Percentiles rank a stretch among this genome's conserved stretches.
These are phyloP conservation scores for Evernia prunastri DNA, from an alignment of 495 filamentous ascomycete genomes.

Conservation along the genomic window DNA sequence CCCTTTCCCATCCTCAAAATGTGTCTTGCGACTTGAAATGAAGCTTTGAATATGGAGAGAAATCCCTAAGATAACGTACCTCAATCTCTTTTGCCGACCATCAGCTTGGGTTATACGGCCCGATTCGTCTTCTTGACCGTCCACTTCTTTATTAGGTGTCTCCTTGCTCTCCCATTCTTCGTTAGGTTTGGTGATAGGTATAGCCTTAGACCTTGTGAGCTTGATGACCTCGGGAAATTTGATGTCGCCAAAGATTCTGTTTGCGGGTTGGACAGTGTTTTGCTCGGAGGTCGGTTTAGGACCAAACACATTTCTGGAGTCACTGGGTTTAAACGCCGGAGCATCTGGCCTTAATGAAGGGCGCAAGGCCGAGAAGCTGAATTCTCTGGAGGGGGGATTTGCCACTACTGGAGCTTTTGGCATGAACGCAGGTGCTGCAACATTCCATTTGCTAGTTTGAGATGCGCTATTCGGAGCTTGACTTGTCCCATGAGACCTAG, in stretches of 20 bases:
- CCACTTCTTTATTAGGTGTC: conserved; percentile 40
- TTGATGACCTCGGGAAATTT: conserved; percentile 57
- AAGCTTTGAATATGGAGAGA: not conserved
- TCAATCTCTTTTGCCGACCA: conserved; percentile 65
- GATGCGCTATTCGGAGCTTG: not conserved
- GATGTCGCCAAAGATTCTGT: conserved; percentile 70
- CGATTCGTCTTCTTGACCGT: conserved; percentile 38
- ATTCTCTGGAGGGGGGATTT: conserved; percentile 44
- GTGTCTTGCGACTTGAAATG: not conserved
- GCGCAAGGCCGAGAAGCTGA: conserved; percentile 64
- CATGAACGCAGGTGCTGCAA: conserved; percentile 62
- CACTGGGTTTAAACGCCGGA: conserved; percentile 65
- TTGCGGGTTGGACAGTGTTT: conserved; percentile 25
- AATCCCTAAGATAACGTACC: conserved; percentile 21
- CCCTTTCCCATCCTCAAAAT: not conserved
- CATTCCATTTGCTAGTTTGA: conserved; percentile 41
- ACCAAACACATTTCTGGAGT: conserved; percentile 3
- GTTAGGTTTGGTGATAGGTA: conserved; percentile 71
- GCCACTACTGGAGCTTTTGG: conserved; percentile 43
- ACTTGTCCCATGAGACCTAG: not conserved
- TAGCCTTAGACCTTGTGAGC: conserved; percentile 65
- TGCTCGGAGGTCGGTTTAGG: conserved; percentile 5
- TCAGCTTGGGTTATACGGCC: conserved; percentile 46
- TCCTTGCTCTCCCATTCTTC: conserved; percentile 31
- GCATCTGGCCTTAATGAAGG: conserved; percentile 75